These are phyloP conservation scores for Dichotomocladium elegans DNA, from an alignment of 371 early-diverging fungal genomes.

Conservation along the genomic window DNA sequence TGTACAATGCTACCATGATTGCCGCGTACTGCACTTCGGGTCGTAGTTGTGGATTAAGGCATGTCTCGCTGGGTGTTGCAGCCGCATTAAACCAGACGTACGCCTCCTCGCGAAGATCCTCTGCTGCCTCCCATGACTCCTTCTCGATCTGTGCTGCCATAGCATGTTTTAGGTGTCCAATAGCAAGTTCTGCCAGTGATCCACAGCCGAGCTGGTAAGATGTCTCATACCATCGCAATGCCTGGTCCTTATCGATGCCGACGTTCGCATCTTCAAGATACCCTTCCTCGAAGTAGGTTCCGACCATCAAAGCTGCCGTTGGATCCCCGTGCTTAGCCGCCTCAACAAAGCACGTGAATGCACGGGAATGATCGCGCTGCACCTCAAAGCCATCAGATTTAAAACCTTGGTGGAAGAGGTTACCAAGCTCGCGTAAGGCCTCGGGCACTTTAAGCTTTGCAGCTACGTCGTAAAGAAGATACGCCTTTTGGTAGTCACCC, in stretches of 20 bases:
- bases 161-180: constrained; percentile 15
- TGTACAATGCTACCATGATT: constrained; percentile 23
- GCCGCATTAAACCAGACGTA: constrained; percentile 14
- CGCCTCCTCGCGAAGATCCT: constrained; percentile 10
- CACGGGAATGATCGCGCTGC: constrained; percentile 11
- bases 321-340: constrained; percentile 15
- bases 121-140: constrained; percentile 13
- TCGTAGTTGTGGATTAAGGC: too few relatives aligned
- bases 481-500: constrained; percentile 20
- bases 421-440: constrained; percentile 12
- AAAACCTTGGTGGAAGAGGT: constrained; percentile 17
- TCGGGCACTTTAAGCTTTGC: constrained; percentile 16
- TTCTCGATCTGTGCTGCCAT: constrained; percentile 1
- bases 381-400: constrained; percentile 12
- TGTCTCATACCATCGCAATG: constrained; percentile 18
- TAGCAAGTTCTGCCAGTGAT: constrained; percentile 13
- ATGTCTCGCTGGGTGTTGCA: not conserved
- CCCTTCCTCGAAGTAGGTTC: constrained; percentile 23
- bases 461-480: constrained; percentile 16
- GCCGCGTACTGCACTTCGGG: constrained; percentile 12
- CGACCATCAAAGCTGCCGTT: constrained; percentile 16
- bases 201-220: constrained; percentile 7
- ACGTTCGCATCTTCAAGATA: constrained; percentile 4
- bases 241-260: constrained; percentile 9
- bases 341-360: constrained; percentile 14